These are phyloP conservation scores for Flaveria floridana DNA, from an alignment of 140 eudicot genomes.

Conservation along the genomic window DNA sequence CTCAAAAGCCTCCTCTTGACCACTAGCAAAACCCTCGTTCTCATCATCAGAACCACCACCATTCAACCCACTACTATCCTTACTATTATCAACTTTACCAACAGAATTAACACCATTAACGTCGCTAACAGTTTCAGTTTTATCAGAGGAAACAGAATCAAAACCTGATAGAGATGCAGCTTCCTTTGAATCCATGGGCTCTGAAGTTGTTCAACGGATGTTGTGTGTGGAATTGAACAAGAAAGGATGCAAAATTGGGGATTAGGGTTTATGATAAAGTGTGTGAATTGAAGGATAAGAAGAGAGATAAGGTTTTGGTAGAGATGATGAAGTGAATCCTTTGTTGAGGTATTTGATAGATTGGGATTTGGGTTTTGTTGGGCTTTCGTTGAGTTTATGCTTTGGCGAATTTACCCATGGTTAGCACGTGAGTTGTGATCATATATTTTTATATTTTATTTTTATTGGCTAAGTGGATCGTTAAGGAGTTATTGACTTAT, in stretches of 20 bases:
- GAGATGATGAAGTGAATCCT: constrained; percentile 15
- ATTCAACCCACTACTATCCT: constrained; percentile 22
- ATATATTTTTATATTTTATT: neutral
- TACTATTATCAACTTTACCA: constrained; percentile 8
- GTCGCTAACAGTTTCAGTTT: constrained; percentile 20
- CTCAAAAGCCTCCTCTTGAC: constrained; percentile 64
- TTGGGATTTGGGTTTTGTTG: neutral
- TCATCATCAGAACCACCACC: constrained; percentile 32
- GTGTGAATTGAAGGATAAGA: constrained; percentile 32
- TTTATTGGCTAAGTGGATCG: too few species aligned
- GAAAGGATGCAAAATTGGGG: constrained; percentile 4
- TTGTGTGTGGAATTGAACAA: neutral
- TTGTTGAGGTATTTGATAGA: constrained; percentile 22
- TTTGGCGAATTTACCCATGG: constrained; percentile 17
- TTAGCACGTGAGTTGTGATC: neutral
- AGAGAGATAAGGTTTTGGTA: constrained; percentile 32
- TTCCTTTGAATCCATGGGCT: constrained; percentile 53
- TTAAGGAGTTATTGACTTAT: too few species aligned
- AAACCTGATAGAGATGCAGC: constrained; percentile 55
- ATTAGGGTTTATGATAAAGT: constrained; percentile 33
- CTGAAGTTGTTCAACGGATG: neutral
- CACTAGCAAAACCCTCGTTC: constrained; percentile 54
- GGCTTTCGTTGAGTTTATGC: neutral
- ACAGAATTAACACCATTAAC: constrained; percentile 30
- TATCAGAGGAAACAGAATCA: constrained; percentile 35